phyloP scores from a whole-genome alignment of 768 basidiomycete species.

The Hericium alpestre region DNA sequence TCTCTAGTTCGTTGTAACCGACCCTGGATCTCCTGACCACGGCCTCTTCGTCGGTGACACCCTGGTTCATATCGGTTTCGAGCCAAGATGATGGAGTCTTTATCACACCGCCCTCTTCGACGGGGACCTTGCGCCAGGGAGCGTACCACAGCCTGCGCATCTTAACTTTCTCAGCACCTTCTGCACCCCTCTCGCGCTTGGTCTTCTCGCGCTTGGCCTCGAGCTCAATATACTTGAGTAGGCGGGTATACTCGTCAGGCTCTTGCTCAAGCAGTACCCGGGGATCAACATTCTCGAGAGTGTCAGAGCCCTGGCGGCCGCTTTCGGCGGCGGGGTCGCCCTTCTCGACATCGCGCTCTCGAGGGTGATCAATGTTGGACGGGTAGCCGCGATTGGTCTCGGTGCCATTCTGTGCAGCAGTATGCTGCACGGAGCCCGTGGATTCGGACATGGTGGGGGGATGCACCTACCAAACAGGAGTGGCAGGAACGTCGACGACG shows the following conservation, averaged over 20 bases:
- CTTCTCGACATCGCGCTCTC: neutral
- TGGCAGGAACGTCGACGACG: neutral
- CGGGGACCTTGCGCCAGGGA: slow-evolving; percentile 32
- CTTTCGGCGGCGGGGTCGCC: slow-evolving; percentile 5
- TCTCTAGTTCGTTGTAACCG: slow-evolving; percentile 35
- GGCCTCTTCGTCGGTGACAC: slow-evolving; percentile 25
- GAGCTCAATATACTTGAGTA: slow-evolving; percentile 13
- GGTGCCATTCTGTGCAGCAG: neutral
- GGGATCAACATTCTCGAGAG: neutral
- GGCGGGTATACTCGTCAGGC: slow-evolving; percentile 11
- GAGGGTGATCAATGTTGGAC: neutral
- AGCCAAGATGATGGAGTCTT: slow-evolving; percentile 31
- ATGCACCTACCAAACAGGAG: neutral
- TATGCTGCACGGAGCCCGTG: neutral
- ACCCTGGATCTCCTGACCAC: slow-evolving; percentile 22
- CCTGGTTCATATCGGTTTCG: slow-evolving; percentile 27
- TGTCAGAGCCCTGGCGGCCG: neutral
- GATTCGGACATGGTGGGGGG: neutral
- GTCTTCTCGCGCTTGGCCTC: slow-evolving; percentile 9
- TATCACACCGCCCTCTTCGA: slow-evolving; percentile 17
- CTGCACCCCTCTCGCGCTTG: neutral
- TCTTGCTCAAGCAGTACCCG: slow-evolving; percentile 2
- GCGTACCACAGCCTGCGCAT: slow-evolving; percentile 31
- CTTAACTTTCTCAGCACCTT: slow-evolving; percentile 10
- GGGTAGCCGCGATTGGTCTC: neutral